A percentile compares a stretch with the other conserved stretches of the same genome.
Evolutionary conservation across 148 eudicot genomes (phyloP).

Genomic region (Arctostaphylos glauca): DNA sequence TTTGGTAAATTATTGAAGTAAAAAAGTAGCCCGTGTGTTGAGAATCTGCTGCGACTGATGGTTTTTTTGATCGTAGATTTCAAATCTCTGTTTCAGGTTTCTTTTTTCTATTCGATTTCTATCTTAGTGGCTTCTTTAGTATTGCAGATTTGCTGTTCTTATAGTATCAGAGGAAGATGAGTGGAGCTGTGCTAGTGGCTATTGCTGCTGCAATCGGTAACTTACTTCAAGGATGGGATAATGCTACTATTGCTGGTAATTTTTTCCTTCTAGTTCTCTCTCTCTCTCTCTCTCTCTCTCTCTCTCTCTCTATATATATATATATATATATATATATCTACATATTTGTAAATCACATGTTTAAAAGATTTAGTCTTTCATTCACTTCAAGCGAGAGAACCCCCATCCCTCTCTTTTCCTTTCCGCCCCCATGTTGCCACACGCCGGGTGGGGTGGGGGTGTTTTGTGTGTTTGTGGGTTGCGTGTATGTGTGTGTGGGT

Average conservation of each 20-base stretch:
- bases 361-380: not conserved
- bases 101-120: no score
- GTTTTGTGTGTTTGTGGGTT: no score
- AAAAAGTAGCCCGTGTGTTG: not conserved
- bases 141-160: not conserved
- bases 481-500: not conserved
- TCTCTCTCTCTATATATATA: no score
- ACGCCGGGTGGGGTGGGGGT: no score
- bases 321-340: not conserved
- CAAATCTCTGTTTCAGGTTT: not conserved
- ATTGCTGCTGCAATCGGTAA: conserved; percentile 73
- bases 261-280: not conserved
- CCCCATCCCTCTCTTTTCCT: no score
- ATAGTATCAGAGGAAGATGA: conserved; percentile 32
- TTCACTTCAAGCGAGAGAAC: not conserved
- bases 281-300: no score
- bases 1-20: not conserved
- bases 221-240: conserved; percentile 82
- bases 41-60: conserved; percentile 1
- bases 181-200: conserved; percentile 70
- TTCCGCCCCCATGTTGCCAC: no score
- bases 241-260: conserved; percentile 77
- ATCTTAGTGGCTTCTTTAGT: not conserved
- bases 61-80: not conserved
- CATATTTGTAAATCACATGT: not conserved